phyloP scores from a whole-genome alignment of 306 rosid species.

The Ceratonia siliqua region DNA sequence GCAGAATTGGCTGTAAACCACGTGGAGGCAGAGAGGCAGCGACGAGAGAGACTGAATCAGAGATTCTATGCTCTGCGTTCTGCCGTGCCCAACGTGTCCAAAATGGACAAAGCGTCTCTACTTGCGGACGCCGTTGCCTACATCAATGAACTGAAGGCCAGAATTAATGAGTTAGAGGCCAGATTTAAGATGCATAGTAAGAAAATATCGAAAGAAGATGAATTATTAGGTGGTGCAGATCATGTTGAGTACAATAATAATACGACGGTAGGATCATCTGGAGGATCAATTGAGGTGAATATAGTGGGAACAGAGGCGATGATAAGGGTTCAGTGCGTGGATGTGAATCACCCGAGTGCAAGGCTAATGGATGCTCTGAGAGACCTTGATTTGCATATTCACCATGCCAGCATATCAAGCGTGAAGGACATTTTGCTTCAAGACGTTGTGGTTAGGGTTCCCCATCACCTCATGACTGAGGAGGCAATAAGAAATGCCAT shows the following conservation, averaged over 20 bases:
- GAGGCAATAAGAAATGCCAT: slow-evolving; percentile 48
- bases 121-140: slow-evolving; percentile 58
- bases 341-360: slow-evolving; percentile 53
- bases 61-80: slow-evolving; percentile 72
- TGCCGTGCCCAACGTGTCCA: slow-evolving; percentile 67
- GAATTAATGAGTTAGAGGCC: slow-evolving; percentile 18
- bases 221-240: not conserved
- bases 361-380: slow-evolving; percentile 58
- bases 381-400: slow-evolving; percentile 50
- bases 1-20: slow-evolving; percentile 47
- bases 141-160: slow-evolving; percentile 57
- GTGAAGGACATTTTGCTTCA: slow-evolving; percentile 65
- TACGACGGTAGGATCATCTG: too few relatives aligned
- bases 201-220: not conserved
- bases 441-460: slow-evolving; percentile 60
- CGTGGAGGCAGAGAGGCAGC: slow-evolving; percentile 69
- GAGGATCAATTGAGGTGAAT: slow-evolving; percentile 61
- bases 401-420: slow-evolving; percentile 57
- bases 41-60: slow-evolving; percentile 56
- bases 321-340: slow-evolving; percentile 56
- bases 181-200: not conserved
- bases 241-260: too few relatives aligned
- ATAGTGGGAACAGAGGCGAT: slow-evolving; percentile 56
- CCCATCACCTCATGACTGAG: slow-evolving; percentile 38
- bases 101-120: slow-evolving; percentile 75